phyloP scores from a whole-genome alignment of 2,329 filamentous ascomycete species.

The Penicillium sp. region DNA sequence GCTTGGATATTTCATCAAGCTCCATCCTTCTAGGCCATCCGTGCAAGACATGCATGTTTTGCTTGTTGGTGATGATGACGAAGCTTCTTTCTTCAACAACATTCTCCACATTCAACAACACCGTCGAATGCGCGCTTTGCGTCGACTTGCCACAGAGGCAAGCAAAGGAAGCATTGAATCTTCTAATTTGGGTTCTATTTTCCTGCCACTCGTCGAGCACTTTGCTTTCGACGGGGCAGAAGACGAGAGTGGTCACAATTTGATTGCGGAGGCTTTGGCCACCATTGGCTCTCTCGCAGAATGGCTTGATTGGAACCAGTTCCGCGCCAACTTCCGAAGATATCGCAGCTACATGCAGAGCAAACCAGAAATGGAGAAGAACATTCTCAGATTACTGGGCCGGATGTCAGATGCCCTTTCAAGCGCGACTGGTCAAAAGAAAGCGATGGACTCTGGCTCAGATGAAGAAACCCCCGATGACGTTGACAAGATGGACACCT shows the following conservation, averaged over 20 bases:
- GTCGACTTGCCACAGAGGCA: slow-evolving; percentile 66
- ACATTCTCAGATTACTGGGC: slow-evolving; percentile 73
- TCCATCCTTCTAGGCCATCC: slow-evolving; percentile 62
- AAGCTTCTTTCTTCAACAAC: slow-evolving; percentile 85
- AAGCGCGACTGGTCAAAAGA: slow-evolving; percentile 42
- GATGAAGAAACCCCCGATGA: slow-evolving; percentile 23
- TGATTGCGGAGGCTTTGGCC: slow-evolving; percentile 78
- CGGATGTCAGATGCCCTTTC: slow-evolving; percentile 73
- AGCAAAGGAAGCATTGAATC: slow-evolving; percentile 60
- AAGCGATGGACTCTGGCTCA: slow-evolving; percentile 10
- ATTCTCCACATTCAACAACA: slow-evolving; percentile 85
- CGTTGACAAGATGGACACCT: slow-evolving; percentile 26
- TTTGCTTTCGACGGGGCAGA: slow-evolving; percentile 82
- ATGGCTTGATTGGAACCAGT: slow-evolving; percentile 85
- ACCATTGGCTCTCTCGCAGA: slow-evolving; percentile 69
- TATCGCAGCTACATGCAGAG: slow-evolving; percentile 77
- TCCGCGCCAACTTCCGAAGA: slow-evolving; percentile 73
- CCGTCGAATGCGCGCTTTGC: slow-evolving; percentile 75
- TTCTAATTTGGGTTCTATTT: slow-evolving; percentile 75
- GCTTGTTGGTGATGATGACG: slow-evolving; percentile 65
- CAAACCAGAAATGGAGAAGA: slow-evolving; percentile 78
- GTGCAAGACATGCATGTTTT: slow-evolving; percentile 70
- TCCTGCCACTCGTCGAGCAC: slow-evolving; percentile 87
- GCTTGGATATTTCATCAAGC: slow-evolving; percentile 69
- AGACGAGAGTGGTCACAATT: slow-evolving; percentile 70